Percentiles rank a stretch among this genome's conserved stretches.
phyloP scores from a whole-genome alignment of 2,329 filamentous ascomycete species.

The Dactylellina cionopaga region DNA sequence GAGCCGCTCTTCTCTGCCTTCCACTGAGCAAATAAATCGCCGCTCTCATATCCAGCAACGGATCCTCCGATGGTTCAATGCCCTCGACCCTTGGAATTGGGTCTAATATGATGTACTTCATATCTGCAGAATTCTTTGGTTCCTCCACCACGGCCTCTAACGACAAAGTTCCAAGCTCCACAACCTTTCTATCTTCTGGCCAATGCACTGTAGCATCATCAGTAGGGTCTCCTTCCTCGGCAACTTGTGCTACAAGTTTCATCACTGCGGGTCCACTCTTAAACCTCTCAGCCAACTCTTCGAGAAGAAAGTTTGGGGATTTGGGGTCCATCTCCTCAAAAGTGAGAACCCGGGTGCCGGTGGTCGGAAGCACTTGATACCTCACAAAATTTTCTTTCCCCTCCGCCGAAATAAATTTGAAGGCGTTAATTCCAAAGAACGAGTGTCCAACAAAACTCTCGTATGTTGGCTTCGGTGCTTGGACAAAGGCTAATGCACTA shows the following conservation, averaged over 20 bases:
- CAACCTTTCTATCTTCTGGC: conserved; percentile 65
- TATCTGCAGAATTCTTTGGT: conserved; percentile 62
- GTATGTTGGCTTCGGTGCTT: conserved; percentile 65
- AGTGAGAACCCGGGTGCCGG: conserved; percentile 61
- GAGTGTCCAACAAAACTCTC: conserved; percentile 64
- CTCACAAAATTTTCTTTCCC: conserved; percentile 64
- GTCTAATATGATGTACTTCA: conserved; percentile 69
- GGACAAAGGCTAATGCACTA: conserved; percentile 64
- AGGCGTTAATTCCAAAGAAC: conserved; percentile 66
- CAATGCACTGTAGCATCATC: conserved; percentile 66
- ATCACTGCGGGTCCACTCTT: conserved; percentile 61
- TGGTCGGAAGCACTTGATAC: conserved; percentile 65
- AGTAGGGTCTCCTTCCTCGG: conserved; percentile 63
- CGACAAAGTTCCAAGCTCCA: conserved; percentile 66
- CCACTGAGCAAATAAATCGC: conserved; percentile 69
- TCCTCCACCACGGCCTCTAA: conserved; percentile 62
- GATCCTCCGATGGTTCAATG: conserved; percentile 67
- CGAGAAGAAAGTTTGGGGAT: conserved; percentile 64
- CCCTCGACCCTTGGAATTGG: conserved; percentile 68
- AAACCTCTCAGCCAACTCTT: conserved; percentile 63
- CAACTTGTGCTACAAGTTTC: conserved; percentile 66
- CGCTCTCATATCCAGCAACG: conserved; percentile 68
- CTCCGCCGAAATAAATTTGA: conserved; percentile 62
- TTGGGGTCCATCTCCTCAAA: conserved; percentile 61
- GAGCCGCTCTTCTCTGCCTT: conserved; percentile 65